These are phyloP conservation scores for Bassia scoparia DNA, from an alignment of 148 eudicot genomes.

Conservation along the genomic window DNA sequence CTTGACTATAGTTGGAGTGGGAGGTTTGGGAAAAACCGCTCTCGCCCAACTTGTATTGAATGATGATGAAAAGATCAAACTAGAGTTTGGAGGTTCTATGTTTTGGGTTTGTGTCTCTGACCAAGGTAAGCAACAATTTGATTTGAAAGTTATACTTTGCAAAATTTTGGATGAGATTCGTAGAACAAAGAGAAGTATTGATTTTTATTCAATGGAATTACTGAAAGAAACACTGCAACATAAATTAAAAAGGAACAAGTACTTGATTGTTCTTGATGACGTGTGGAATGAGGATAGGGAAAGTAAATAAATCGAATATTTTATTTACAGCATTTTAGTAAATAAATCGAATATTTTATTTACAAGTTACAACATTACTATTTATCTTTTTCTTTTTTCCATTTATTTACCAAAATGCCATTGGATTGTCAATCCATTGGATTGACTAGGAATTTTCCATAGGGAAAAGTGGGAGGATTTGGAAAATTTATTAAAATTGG, in stretches of 20 bases:
- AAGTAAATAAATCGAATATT: no score
- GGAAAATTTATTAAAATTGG: constrained; percentile 15
- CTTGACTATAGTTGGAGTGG: constrained; percentile 16
- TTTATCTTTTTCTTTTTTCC: no score
- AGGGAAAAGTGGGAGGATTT: constrained; percentile 18
- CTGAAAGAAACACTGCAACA: constrained; percentile 9
- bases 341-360: no score
- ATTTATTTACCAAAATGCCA: no score
- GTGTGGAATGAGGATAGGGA: constrained; percentile 34
- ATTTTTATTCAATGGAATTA: constrained; percentile 7
- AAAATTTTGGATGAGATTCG: not conserved
- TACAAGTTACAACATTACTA: no score
- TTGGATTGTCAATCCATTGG: no score
- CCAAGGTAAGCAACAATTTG: not conserved
- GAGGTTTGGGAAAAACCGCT: constrained; percentile 25
- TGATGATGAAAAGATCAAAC: not conserved
- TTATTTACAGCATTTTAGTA: no score
- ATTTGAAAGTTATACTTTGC: not conserved
- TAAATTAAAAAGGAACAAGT: constrained; percentile 14
- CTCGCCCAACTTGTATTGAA: constrained; percentile 15
- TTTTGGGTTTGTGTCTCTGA: constrained; percentile 23
- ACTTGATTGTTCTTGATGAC: constrained; percentile 37
- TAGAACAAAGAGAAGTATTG: not conserved
- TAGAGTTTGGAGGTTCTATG: not conserved
- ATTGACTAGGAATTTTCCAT: no score